Conservation (phyloP, 2,329 filamentous ascomycete genomes). For the Colletotrichum noveboracense region DNA sequence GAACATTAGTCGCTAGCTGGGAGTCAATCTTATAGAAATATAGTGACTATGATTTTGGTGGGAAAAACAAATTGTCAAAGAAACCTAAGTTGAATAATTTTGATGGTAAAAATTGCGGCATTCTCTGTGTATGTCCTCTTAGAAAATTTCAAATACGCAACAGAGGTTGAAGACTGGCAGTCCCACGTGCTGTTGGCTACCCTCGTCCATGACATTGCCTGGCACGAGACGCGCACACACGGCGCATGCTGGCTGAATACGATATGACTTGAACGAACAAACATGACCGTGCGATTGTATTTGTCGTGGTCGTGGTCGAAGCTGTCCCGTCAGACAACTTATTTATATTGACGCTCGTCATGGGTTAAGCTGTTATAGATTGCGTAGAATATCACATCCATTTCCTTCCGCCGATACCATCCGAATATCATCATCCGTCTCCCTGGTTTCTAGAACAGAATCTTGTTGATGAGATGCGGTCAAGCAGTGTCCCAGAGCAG, state of each 20-base stretch:
- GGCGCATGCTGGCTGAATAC: not conserved
- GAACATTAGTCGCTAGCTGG: not conserved
- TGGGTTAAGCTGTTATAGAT: not conserved
- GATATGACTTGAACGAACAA: not conserved
- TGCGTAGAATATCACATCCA: not conserved
- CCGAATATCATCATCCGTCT: not conserved
- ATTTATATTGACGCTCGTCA: not conserved
- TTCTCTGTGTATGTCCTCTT: not conserved
- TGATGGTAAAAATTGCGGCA: not conserved
- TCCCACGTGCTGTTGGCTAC: not conserved
- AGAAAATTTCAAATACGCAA: not conserved
- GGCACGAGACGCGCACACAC: not conserved
- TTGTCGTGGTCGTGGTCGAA: not conserved
- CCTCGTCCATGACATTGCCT: not conserved
- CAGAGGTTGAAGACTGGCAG: not conserved
- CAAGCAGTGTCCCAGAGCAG: not conserved
- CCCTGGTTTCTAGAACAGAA: not conserved
- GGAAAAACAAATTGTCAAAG: not conserved
- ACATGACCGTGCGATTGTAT: accelerated
- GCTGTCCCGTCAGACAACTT: not conserved
- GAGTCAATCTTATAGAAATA: no score
- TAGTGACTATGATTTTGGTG: not conserved
- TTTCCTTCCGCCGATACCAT: not conserved
- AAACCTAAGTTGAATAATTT: no score
- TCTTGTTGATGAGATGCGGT: accelerated